Evolutionary conservation across 192 early-diverging fungal species (phyloP), one percentile per base, ranked within the genome.

Genomic region (Mortierella antarctica): DNA sequence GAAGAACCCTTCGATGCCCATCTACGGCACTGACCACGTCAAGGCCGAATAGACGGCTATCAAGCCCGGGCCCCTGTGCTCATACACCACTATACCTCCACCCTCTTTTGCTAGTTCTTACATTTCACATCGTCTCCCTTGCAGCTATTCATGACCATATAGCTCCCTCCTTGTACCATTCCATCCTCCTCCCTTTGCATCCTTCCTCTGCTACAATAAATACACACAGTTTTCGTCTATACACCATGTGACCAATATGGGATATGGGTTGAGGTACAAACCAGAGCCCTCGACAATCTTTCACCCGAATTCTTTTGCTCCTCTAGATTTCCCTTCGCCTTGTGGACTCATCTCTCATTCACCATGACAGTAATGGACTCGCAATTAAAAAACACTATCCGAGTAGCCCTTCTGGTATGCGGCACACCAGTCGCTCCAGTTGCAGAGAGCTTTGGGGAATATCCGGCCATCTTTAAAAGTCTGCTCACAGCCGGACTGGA

Each of bases 401-500:
- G 77, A 31, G 18, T 88, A 9, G 88, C 88, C 23, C 74, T 89
- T 7, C 65, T 89, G 1, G 74, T 88, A 6, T 84, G 84, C 58
- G 88, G 86, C 41, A 85, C 84, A 6, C 86, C 88, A 17, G 61
- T 79, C 44, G 73, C 85, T n/a, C 67, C 82, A 39, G 82, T 89
- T 0, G 46, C 73, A 1, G 82, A 84, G 48, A 58, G 71, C 8
- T 82, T 79, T 67, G 88, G 88, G 13, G 87, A 84, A 13, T 89
- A 89, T 45, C 68, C 78, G 2, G 54, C 50, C 14, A 70, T 86
- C 42, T 88, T 86, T 54, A 62, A 65, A 39, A 13, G 40, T 6
- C 53, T 85, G 3, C 82, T 88, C 64, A 50, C 53, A 0, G 72
- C 56, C 8, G 88, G 85, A 14, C 64, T 74, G 40, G 62, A 70